Evolutionary conservation across 2,329 filamentous ascomycete species (phyloP).

Genomic region (Epichloe uncinata): DNA sequence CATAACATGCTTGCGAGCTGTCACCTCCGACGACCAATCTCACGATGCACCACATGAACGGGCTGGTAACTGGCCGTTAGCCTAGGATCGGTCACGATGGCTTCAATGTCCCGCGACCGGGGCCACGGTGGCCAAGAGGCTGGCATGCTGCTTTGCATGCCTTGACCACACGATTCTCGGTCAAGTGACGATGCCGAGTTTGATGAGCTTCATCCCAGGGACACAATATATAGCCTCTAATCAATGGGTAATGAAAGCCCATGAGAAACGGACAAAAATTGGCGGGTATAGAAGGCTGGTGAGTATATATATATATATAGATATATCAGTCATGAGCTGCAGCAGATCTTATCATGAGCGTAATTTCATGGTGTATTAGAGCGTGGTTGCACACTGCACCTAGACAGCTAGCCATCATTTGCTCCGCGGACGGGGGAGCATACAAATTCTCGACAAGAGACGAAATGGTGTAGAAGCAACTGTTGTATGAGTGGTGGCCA

Average conservation of each 20-base stretch:
- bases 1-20: slow-evolving; percentile 8
- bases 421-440: neutral
- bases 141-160: slow-evolving; percentile 10
- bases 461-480: neutral
- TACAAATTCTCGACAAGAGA: neutral
- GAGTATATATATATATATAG: neutral
- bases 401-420: neutral
- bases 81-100: slow-evolving; percentile 9
- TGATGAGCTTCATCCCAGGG: slow-evolving; percentile 3
- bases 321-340: neutral
- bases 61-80: slow-evolving; percentile 4
- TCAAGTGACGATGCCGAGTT: slow-evolving; percentile 6
- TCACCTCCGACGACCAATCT: slow-evolving; percentile 2
- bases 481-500: neutral
- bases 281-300: neutral
- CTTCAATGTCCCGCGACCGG: slow-evolving; percentile 7
- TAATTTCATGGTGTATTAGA: neutral
- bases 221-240: neutral
- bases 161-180: slow-evolving; percentile 2
- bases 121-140: neutral
- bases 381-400: neutral
- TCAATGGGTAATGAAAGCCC: neutral
- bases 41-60: slow-evolving; percentile 1
- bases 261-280: too few species aligned
- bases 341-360: neutral